Base-by-base conservation (phyloP, 108 stramenopile species). In the Cyclotella atomus region DNA sequence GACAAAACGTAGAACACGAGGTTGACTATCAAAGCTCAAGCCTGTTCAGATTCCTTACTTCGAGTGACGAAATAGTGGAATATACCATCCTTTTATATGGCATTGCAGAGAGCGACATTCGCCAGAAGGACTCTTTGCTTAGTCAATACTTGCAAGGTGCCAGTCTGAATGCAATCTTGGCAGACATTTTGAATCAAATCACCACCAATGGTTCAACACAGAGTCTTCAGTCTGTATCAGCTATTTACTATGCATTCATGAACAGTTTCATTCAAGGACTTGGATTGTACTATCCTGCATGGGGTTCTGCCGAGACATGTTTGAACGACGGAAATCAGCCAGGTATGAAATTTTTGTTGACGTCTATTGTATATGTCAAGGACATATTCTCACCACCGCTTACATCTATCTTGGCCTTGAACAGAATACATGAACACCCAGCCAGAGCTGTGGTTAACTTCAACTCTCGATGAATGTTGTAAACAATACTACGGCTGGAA, bases 361-460 rank as follows among this genome's bases (percentile, higher is more conserved):
- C 14, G 17, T 32, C 12, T 19, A 16, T n/a, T n/a, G n/a, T n/a
- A n/a, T n/a, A n/a, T n/a, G n/a, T n/a, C n/a, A n/a, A n/a, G n/a
- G n/a, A n/a, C n/a, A n/a, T 30, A 32, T 30, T 30, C n/a, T 15
- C 12, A 0, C 20, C 28, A 57, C 28, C 0, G 12, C 20, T 15
- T 41, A 12, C 16, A 2, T 9, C 21, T 61, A 28, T 5, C n/a
- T 38, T 61, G n/a, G n/a, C 24, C 20, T 61, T 61, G 2, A 19
- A 41, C 38, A 68, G 66, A 68, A 7, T 68, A 68, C 52, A 68
- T 68, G 66, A 68, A 68, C 21, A 35, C 2, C 30, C 46, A 68
- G 4, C 66, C 66, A 20, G n/a, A 23, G 21, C 19, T 50, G 2
- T 68, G 66, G 66, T 19, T 68, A 33, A 14, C 17, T 3, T 24